Conservation (phyloP, 164 flowering plant genomes). For the Aristolochia fimbriata region DNA sequence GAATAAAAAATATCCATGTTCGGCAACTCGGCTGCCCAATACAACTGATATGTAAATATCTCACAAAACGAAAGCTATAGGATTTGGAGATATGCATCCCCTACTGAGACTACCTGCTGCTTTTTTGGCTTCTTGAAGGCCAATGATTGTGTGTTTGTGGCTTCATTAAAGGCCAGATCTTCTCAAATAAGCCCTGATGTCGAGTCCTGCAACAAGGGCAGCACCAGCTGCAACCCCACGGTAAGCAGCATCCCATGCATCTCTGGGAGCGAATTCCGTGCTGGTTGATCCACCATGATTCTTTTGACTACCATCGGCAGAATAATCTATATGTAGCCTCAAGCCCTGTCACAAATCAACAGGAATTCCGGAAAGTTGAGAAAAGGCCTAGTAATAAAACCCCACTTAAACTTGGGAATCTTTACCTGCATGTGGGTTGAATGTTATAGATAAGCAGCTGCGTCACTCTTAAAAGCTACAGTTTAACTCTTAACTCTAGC, state of each 20-base stretch:
- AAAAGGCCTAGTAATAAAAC: no score
- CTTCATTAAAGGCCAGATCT: conserved; percentile 29
- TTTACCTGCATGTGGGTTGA: neutral
- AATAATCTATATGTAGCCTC: conserved; percentile 71
- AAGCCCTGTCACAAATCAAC: conserved; percentile 43
- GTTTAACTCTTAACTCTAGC: no score
- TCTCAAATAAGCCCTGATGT: conserved; percentile 42
- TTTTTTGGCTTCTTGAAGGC: no score
- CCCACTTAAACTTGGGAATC: no score
- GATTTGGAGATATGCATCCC: no score
- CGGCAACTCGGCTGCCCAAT: no score
- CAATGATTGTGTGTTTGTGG: neutral
- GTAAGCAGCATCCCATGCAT: conserved; percentile 55
- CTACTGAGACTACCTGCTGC: no score
- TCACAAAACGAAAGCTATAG: no score
- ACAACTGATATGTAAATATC: no score
- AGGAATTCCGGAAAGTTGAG: neutral
- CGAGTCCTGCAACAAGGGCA: conserved; percentile 51
- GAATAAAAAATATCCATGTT: no score
- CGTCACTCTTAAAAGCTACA: no score
- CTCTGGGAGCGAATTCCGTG: conserved; percentile 43
- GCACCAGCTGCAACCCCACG: conserved; percentile 52
- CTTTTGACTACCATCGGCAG: conserved; percentile 28
- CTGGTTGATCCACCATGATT: conserved; percentile 23
- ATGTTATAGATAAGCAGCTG: no score